These are phyloP conservation scores for Aspergillus japonicus DNA, from an alignment of 2,329 filamentous ascomycete species.

Conservation along the genomic window DNA sequence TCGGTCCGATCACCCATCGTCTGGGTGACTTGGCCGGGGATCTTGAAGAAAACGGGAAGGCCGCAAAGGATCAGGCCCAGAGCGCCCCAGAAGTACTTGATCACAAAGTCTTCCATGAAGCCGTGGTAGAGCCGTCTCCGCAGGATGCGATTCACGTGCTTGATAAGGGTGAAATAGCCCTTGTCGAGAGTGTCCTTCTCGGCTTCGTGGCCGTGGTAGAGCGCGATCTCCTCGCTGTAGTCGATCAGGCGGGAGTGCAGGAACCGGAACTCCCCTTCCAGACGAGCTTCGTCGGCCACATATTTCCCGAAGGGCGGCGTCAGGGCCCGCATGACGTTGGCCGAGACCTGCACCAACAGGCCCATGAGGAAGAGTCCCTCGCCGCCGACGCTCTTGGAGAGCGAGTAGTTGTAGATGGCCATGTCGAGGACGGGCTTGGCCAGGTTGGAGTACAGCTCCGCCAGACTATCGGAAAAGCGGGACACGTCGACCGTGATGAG, in stretches of 20 bases:
- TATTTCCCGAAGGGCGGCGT: slow-evolving; percentile 97
- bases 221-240: slow-evolving; percentile 89
- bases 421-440: slow-evolving; percentile 95
- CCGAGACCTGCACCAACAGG: slow-evolving; percentile 86
- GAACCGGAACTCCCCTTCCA: slow-evolving; percentile 96
- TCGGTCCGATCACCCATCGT: slow-evolving; percentile 57
- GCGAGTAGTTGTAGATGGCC: slow-evolving; percentile 91
- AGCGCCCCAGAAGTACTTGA: slow-evolving; percentile 99
- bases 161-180: slow-evolving; percentile 97
- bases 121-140: slow-evolving; percentile 90
- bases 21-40: slow-evolving; percentile 65
- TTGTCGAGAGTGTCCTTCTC: slow-evolving; percentile 97
- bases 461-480: slow-evolving; percentile 91
- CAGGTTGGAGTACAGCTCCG: slow-evolving; percentile 92
- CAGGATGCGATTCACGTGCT: slow-evolving; percentile 95
- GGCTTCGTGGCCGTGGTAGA: slow-evolving; percentile 87
- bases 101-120: slow-evolving; percentile 99
- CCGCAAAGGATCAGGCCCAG: slow-evolving; percentile 88
- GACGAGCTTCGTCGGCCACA: slow-evolving; percentile 88
- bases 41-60: slow-evolving; percentile 91
- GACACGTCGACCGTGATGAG: slow-evolving; percentile 95
- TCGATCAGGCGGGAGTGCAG: slow-evolving; percentile 94
- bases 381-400: slow-evolving; percentile 92
- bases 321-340: slow-evolving; percentile 86
- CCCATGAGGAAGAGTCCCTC: slow-evolving; percentile 96